Evolutionary conservation across 441 rosid species (phyloP), one percentile per base, ranked within the genome.

Genomic region (Adansonia grandidieri): DNA sequence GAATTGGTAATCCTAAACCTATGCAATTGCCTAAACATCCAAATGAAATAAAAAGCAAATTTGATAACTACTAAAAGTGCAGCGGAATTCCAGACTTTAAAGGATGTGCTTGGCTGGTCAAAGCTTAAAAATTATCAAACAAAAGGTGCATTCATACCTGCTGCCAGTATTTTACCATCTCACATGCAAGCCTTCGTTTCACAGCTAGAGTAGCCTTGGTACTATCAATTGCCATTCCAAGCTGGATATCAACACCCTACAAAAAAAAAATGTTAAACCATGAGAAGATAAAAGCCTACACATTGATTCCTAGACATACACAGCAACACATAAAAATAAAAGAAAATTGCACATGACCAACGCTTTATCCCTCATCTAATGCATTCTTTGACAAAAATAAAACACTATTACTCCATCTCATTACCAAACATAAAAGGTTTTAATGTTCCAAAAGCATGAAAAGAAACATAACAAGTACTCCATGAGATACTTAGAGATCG

Each of bases 121-220:
- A 28, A 66, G 42, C 77, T 48, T 22, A 54, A 62, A 42, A 63
- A 62, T 57, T 10, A 44, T 71, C 3, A 13, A 70, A 66, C 6
- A 71, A 47, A 9, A 48, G 60, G 37, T 9, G 17, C 71, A 62
- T 53, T 50, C 66, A 71, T 85, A 96, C 98, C 98, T 97, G 98
- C 90, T 95, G 98, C 99, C 99, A 97, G 74, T 91, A 95, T 85
- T 94, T 97, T 17, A 94, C 96, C 97, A 93, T 97, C 92, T 97
- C 99, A 82, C 99, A 97, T 53, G 99, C 97, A 86, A 97, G 99
- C 86, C 99, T 88, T 79, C 99, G 88, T 86, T 97, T 97, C 84
- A 97, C 99, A 6, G 99, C 98, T 51, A 97, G 94, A 73, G 98
- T 97, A 74, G 99, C 99, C 84, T 97, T 97, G 73, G 95, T 84